Evolutionary conservation across 2,329 filamentous ascomycete species (phyloP), one percentile per base, ranked within the genome.

Genomic region (Scopulariopsis brevicaulis): DNA sequence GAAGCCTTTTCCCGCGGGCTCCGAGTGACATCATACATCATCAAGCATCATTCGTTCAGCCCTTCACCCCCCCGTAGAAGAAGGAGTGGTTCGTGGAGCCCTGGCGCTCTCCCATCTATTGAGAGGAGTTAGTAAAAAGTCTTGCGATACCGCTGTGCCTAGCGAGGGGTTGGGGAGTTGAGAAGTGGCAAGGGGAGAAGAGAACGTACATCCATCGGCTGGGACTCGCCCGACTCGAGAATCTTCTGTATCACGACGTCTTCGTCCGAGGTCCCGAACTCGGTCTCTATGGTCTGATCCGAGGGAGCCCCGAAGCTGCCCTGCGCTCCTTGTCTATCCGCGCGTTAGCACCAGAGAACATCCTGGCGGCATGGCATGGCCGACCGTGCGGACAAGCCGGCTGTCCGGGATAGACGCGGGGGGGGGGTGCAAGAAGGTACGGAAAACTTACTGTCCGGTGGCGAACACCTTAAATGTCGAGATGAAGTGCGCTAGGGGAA

Each of bases 391-490:
- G 18, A 2, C 32, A 24, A 58, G 37, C n/a, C 25, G 20, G 40
- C 18, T 57, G 60, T 63, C 55, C 54, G 77, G 34, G 34, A 7
- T 37, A 37, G 34, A 14, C 7, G 34, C 34, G 20, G n/a, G 4
- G 46, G n/a, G 15, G 43, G 14, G 20, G 8, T 20, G 8, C 4
- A 6, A 20, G 2, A 12, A 24, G 22, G 12, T 22, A 6, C 11
- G 20, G 46, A 22, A n/a, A 50, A 24, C 88, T 76, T 80, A 96
- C 92, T 86, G 88, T 77, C 95, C 89, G 40, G 91, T 96, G 51
- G 87, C 77, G 68, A 96, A 96, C 68, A 99, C 79, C 80, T 96
- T 89, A 80, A 90, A 97, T 8, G 87, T 81, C 59, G 86, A 90
- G 58, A 97, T 81, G 59, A 99, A 92, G 67, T 96, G 85, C 1